Base-by-base conservation (phyloP, 768 basidiomycete genomes). In the Leucocoprinus sp. region DNA sequence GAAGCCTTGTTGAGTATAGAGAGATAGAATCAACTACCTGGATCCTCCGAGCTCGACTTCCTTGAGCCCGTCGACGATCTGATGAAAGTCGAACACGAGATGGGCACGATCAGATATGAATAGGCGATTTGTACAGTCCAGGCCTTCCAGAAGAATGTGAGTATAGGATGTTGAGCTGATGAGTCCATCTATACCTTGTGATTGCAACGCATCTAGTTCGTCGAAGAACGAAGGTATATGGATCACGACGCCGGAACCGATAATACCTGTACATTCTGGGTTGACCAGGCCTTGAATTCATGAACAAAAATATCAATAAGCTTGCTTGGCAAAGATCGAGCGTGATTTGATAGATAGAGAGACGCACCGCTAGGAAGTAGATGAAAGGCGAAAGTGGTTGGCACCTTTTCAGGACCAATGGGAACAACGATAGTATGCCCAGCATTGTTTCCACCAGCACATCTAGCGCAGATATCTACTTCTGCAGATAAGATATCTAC, bases 71-170 rank as follows among this genome's bases (percentile, higher is more conserved):
- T 99, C 96, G 22, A 98, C 96, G 58, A 98, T 97, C 69, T 99
- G 96, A 66, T 99, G 96, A 64, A 99, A 98, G 61, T 98, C 96
- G 58, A 99, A 93, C 26, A 99, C 96, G 50, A 99, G 82, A 52
- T 95, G 91, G 3, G 96, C 91, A 52, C 96, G 84, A 66, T 98
- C 93, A 19, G 95, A 98, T 54, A 99, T 74, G 61, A 96, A 86
- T 15, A 99, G 66, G 26, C 96, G 82, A 48, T 76, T 75, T 8
- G 78, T 76, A 65, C 90, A 95, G 57, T 85, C 74, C 33, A 99
- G 78, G 15, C 95, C 93, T 34, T 1, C 28, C 2, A 11, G 8
- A 27, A 19, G 15, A 14, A 23, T 0, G 9, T 27, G 28, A n/a
- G n/a, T n/a, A n/a, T n/a, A n/a, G n/a, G n/a, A n/a, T n/a, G n/a